Evolutionary conservation across 192 early-diverging fungal genomes (phyloP).

Genomic region (Entrophospora sp.): DNA sequence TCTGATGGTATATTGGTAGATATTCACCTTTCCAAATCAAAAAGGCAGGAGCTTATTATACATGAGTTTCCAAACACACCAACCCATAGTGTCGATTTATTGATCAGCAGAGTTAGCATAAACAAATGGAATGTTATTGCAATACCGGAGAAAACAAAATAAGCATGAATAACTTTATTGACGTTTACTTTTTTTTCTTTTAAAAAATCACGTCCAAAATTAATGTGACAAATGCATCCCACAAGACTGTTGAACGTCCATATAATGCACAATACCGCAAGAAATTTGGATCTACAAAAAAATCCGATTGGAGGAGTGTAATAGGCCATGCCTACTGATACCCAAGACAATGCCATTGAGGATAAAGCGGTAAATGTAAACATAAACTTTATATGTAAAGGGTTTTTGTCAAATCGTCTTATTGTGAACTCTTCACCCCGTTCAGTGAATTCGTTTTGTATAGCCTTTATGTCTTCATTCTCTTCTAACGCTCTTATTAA

Average conservation of each 20-base stretch:
- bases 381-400: neutral
- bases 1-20: too few relatives aligned
- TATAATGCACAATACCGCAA: neutral
- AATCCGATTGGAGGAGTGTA: neutral
- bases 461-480: neutral
- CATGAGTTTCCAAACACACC: too few relatives aligned
- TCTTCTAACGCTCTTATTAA: too few relatives aligned
- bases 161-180: neutral
- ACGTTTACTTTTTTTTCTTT: neutral
- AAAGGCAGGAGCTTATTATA: too few relatives aligned
- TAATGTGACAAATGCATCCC: neutral
- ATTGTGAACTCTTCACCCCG: neutral
- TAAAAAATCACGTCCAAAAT: too few relatives aligned
- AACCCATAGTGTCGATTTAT: too few relatives aligned
- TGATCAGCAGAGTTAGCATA: too few relatives aligned
- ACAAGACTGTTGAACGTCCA: slow-evolving; percentile 7
- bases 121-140: neutral
- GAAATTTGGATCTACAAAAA: neutral
- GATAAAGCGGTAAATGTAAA: neutral
- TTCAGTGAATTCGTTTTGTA: too few relatives aligned
- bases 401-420: neutral
- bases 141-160: neutral
- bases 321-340: neutral
- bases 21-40: too few relatives aligned
- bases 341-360: neutral